Evolutionary conservation across 108 stramenopile species (phyloP).

Genomic region (Skeletonema menzelii): DNA sequence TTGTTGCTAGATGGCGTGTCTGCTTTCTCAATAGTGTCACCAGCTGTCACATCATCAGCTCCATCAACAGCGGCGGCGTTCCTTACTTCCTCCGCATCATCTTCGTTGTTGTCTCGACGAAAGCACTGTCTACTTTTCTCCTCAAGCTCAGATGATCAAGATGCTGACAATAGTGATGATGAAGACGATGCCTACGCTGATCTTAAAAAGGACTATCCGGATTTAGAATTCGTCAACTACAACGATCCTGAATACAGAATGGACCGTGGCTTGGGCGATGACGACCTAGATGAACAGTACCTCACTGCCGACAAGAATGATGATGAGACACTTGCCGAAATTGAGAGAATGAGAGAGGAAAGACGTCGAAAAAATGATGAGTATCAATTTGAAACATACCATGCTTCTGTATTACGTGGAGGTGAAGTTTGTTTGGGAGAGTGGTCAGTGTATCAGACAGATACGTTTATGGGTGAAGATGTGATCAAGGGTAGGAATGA

Average conservation of each 20-base stretch:
- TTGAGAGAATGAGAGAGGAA: conserved; percentile 88
- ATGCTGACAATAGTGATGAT: neutral
- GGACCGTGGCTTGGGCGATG: conserved; percentile 67
- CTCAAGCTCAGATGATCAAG: neutral
- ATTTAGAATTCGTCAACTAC: conserved; percentile 88
- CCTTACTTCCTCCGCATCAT: neutral
- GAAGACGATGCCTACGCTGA: conserved; percentile 52
- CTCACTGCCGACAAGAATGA: neutral
- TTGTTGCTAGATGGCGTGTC: neutral
- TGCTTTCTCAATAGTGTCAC: neutral
- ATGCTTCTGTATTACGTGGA: conserved; percentile 52
- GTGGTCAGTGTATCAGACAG: conserved; percentile 85
- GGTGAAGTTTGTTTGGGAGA: conserved; percentile 76
- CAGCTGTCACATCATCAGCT: neutral
- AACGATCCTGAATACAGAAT: conserved; percentile 74
- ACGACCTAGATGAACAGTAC: conserved; percentile 31
- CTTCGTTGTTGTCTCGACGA: neutral
- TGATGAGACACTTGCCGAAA: conserved; percentile 59
- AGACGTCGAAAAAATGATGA: conserved; percentile 81
- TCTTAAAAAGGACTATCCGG: conserved; percentile 59
- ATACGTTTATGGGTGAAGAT: conserved; percentile 61
- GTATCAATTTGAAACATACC: conserved; percentile 90
- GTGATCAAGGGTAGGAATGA: conserved; percentile 11
- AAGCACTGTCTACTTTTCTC: neutral
- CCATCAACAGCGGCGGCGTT: neutral